Conservation (phyloP, 2,329 filamentous ascomycete genomes). For the Achaetomium macrosporum region DNA sequence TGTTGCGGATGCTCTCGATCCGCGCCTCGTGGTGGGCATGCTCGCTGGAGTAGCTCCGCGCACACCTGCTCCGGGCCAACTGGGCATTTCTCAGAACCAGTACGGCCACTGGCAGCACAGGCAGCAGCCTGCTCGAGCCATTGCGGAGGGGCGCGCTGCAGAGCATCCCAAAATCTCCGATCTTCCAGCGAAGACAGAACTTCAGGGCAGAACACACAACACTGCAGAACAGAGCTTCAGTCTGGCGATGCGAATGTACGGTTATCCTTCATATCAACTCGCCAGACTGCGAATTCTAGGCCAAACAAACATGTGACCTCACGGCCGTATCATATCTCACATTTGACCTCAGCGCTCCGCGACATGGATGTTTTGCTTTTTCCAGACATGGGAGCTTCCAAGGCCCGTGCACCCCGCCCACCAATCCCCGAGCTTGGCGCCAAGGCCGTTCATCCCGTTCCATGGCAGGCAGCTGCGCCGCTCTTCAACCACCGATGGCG, state of each 20-base stretch:
- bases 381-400: neutral
- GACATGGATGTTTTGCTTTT: neutral
- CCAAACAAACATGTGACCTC: neutral
- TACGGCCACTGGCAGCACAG: neutral
- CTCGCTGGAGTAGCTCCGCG: conserved; percentile 18
- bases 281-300: neutral
- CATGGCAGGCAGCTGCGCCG: conserved; percentile 9
- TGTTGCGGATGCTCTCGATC: conserved; percentile 73
- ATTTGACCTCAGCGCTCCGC: neutral
- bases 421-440: conserved; percentile 8
- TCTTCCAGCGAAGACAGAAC: neutral
- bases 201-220: neutral
- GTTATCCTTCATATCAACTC: conserved; percentile 9
- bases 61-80: conserved; percentile 4
- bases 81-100: conserved; percentile 16
- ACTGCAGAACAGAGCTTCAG: conserved; percentile 11
- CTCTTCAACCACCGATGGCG: conserved; percentile 4
- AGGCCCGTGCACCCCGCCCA: conserved; percentile 11
- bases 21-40: conserved; percentile 31
- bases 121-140: conserved; percentile 4
- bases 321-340: neutral
- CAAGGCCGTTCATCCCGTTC: conserved; percentile 4
- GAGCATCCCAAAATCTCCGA: conserved; percentile 13
- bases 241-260: conserved; percentile 8
- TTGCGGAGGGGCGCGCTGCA: conserved; percentile 3